Base-by-base conservation (phyloP, 2,329 filamentous ascomycete species). In the Lachnellula occidentalis region DNA sequence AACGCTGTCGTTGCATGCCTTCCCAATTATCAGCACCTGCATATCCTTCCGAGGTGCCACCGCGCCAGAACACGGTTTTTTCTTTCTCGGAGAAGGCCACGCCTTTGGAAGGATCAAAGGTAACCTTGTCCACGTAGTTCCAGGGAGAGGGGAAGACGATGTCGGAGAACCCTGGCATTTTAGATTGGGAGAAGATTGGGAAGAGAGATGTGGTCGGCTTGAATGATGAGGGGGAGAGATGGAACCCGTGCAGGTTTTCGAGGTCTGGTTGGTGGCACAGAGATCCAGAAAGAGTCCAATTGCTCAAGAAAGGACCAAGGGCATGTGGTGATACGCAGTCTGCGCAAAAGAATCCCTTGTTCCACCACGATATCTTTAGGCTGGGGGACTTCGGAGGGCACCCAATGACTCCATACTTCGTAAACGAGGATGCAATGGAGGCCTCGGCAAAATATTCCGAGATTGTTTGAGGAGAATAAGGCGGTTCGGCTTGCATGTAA, bases 1-100 rank as follows among this genome's bases (percentile, higher is more conserved):
- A 80, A 9, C 83, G 76, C 53, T 84, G 82, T 5, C 82, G 75
- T 34, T 84, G 75, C 58, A 84, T 83, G 1, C 75, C 74, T 17
- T 74, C 74, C 82, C 82, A 86, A 34, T 76, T 78, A 4, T 78
- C 57, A 70, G 71, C 43, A 64, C 73, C 61, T n/a, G 77, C 73
- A 45, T 73, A 72, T 0, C 78, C 78, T 21, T 78, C 78, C 12
- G 77, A 77, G 11, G 53, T 58, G 7, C 75, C 73, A 6, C 79
- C 80, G 2, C 80, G 75, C 80, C 80, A 83, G 56, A 80, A 76
- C 39, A 81, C 66, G 22, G 65, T 70, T 47, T 81, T 75, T 6
- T 66, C 51, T 63, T 82, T 82, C 9, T 53, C 31, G 3, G 19
- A 34, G 37, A 57, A 62, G 78, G 72, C 65, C 7, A 73, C 56